These are phyloP conservation scores for Endocladia muricata DNA, from an alignment of 31 red algal species.

Conservation along the genomic window DNA sequence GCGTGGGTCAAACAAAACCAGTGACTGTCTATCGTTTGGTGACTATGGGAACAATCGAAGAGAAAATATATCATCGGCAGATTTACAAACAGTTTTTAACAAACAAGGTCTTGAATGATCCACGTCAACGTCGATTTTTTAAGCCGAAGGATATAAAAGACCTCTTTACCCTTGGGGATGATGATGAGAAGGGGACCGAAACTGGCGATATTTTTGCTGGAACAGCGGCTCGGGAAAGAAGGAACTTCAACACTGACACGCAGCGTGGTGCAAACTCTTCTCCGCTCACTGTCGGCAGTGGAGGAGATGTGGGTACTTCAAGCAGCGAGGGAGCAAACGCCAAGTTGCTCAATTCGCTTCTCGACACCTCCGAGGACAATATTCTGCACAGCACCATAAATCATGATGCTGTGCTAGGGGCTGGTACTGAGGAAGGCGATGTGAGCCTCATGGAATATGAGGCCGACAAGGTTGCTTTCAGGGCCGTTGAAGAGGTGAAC, in stretches of 20 bases:
- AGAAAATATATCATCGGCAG: constrained; percentile 96
- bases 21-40: constrained; percentile 91
- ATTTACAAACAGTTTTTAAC: constrained; percentile 97
- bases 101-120: constrained; percentile 94
- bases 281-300: background rate
- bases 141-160: constrained; percentile 91
- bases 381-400: constrained; percentile 85
- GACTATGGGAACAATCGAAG: constrained; percentile 96
- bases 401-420: constrained; percentile 84
- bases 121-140: constrained; percentile 92
- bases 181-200: constrained; percentile 87
- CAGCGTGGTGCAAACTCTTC: background rate
- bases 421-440: constrained; percentile 61
- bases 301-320: background rate
- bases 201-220: constrained; percentile 95
- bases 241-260: constrained; percentile 4
- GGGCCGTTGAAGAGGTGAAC: constrained; percentile 71
- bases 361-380: constrained; percentile 42
- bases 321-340: constrained; percentile 46
- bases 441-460: constrained; percentile 77
- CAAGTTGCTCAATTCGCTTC: constrained; percentile 66
- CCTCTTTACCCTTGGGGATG: constrained; percentile 81
- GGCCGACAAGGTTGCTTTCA: constrained; percentile 63
- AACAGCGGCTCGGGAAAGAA: constrained; percentile 64
- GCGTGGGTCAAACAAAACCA: constrained; percentile 89